Evolutionary conservation across 2,329 filamentous ascomycete genomes (phyloP), one percentile per base, ranked within the genome.

Genomic region (Aspergillus ustus): DNA sequence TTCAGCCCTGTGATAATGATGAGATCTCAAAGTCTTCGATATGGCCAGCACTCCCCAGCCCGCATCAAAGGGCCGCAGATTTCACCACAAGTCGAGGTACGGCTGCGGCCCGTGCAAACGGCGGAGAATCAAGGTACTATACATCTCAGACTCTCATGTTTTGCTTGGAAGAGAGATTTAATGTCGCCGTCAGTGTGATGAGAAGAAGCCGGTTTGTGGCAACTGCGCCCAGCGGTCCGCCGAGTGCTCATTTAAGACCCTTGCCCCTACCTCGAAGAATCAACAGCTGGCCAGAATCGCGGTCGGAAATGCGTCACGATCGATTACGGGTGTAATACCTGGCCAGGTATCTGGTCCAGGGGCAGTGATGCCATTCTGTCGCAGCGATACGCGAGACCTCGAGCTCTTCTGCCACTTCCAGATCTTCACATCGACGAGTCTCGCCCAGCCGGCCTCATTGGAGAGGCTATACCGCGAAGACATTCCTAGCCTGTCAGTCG

Each of bases 1-100:
- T 13, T 15, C 34, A 40, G 34, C 34, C 34, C 34, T 40, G 34
- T 40, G 34, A 40, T 40, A 15, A 40, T 40, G 34, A 40, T 5
- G 9, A 40, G 9, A 40, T 40, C 9, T 15, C 11, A 40, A 11
- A 40, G 34, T 40, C 34, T 40, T 15, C 34, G 34, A 11, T 15
- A 40, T 40, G 34, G 15, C 34, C 34, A 46, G 19, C 44, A 46
- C 20, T 15, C n/a, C n/a, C 8, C 44, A 9, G 7, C n/a, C 52
- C 25, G 8, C 52, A 4, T 34, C 29, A 31, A 55, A 55, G 29
- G 43, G 40, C 7, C 52, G 52, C 52, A 9, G 28, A 28, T 59
- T 59, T 44, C 57, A 59, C 49, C 57, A 48, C 19, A 59, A 59
- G 28, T 59, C 57, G 28, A 31, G 57, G n/a, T 59, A 59, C 15